Percentiles rank a stretch among this genome's conserved stretches.
These are phyloP conservation scores for Schizochytrium sp. DNA, from an alignment of 108 stramenopile species.

Conservation along the genomic window DNA sequence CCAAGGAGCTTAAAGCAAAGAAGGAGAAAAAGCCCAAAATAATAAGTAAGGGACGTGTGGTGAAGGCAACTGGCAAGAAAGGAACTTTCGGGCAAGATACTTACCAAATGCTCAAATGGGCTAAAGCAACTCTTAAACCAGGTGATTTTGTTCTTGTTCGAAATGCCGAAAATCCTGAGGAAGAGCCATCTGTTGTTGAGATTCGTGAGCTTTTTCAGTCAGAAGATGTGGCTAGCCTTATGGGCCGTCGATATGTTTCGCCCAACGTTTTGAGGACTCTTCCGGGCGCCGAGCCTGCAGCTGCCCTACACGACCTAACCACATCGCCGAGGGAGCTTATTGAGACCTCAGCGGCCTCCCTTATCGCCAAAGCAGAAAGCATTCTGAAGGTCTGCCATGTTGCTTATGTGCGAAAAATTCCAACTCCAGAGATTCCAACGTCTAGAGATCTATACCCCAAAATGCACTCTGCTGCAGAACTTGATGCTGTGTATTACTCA, in stretches of 20 bases:
- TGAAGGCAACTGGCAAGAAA: not conserved
- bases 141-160: slow-evolving; percentile 31
- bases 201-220: slow-evolving; percentile 17
- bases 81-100: slow-evolving; percentile 5
- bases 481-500: not conserved
- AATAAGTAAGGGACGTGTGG: not conserved
- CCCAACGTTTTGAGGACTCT: not conserved
- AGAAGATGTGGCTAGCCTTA: not conserved
- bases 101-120: slow-evolving; percentile 3
- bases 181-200: not conserved
- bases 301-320: not conserved
- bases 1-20: not conserved
- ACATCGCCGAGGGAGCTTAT: not conserved
- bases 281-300: not conserved
- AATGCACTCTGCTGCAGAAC: not conserved
- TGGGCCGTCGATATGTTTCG: slow-evolving; percentile 29
- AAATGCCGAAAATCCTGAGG: not conserved
- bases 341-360: slow-evolving; percentile 4
- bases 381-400: slow-evolving; percentile 30
- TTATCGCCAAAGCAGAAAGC: slow-evolving; percentile 10
- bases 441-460: not conserved
- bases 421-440: not conserved
- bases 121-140: not conserved
- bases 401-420: not conserved
- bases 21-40: not conserved